Evolutionary conservation across 2,329 filamentous ascomycete genomes (phyloP), one percentile per base, ranked within the genome.

Genomic region (Cytospora chrysosperma): DNA sequence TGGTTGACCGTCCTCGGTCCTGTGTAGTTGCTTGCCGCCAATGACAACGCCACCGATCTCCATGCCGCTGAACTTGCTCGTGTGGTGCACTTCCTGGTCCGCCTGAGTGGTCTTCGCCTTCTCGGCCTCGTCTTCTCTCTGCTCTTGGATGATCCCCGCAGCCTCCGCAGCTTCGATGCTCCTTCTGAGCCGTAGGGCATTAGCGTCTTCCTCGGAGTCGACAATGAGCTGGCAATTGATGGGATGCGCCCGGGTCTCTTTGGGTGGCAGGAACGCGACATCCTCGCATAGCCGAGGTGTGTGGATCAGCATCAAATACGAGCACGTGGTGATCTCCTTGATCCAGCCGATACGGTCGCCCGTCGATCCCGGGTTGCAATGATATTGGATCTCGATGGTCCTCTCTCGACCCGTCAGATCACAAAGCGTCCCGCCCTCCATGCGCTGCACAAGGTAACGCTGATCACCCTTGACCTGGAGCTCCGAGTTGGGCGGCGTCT

Each of bases 241-340:
- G 12, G 85, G 78, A 72, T 96, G 90, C 7, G 92, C 88, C 63
- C 86, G 85, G 61, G 90, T 89, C 66, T 92, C 88, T 69, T 90
- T 87, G 0, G 92, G 91, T 0, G 93, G 93, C 60, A 90, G 80
- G 74, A 97, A 97, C 12, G 92, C 92, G 12, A 92, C 86, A 69
- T 97, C 93, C 72, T 89, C 86, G 78, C 93, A 97, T 15, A 97
- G 85, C 0, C 92, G 88, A 0, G 93, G 92, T 0, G 93, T 97
- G 73, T 96, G 90, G 67, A 97, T 86, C 34, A 96, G 87, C 93
- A 97, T 97, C 60, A 97, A 82, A 73, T 97, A 97, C 15, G 92
- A 87, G 77, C 93, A 97, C 13, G 92, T 97, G 3, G 89, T 90
- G 1, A 94, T 87, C 74, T 97, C 93, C 75, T 97, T 97, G 76